A percentile compares a stretch with the other conserved stretches of the same genome.
phyloP scores from a whole-genome alignment of 1,139 yeast species.

The Kodamaea arcana region DNA sequence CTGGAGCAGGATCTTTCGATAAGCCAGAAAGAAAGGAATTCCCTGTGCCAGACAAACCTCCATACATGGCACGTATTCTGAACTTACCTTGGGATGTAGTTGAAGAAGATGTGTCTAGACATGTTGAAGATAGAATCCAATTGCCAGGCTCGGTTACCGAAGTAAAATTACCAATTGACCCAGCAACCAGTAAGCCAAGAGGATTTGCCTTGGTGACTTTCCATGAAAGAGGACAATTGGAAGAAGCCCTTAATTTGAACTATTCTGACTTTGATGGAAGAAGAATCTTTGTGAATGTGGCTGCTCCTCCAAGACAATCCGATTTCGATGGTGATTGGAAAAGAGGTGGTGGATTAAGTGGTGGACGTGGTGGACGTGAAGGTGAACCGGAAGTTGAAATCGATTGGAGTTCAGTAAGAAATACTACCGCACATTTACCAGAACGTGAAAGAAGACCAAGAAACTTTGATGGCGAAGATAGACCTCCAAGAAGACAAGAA shows the following conservation, averaged over 20 bases:
- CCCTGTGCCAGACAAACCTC: slow-evolving; percentile 89
- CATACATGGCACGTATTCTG: slow-evolving; percentile 82
- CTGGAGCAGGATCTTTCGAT: slow-evolving; percentile 3
- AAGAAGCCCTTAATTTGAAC: slow-evolving; percentile 63
- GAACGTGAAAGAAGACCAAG: slow-evolving; percentile 38
- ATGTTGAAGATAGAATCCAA: slow-evolving; percentile 63
- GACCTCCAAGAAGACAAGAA: slow-evolving; percentile 29
- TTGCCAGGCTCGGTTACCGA: slow-evolving; percentile 48
- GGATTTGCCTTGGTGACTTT: slow-evolving; percentile 90
- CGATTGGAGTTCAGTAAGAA: slow-evolving; percentile 37
- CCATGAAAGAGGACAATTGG: slow-evolving; percentile 59
- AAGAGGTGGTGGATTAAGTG: slow-evolving; percentile 36
- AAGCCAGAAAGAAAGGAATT: slow-evolving; percentile 56
- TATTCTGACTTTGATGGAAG: slow-evolving; percentile 69
- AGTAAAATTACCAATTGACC: slow-evolving; percentile 69
- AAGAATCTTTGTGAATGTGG: slow-evolving; percentile 79
- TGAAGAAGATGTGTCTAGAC: slow-evolving; percentile 62
- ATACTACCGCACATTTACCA: slow-evolving; percentile 28
- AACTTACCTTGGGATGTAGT: slow-evolving; percentile 81
- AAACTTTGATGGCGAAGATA: slow-evolving; percentile 26
- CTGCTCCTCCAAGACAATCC: slow-evolving; percentile 68
- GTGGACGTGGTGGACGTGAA: slow-evolving; percentile 16
- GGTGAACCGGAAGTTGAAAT: slow-evolving; percentile 23
- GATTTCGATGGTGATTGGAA: slow-evolving; percentile 49
- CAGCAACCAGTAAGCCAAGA: slow-evolving; percentile 57